These are phyloP conservation scores for Ceratobasidium sp. DNA, from an alignment of 1,284 basidiomycete species.

Conservation along the genomic window DNA sequence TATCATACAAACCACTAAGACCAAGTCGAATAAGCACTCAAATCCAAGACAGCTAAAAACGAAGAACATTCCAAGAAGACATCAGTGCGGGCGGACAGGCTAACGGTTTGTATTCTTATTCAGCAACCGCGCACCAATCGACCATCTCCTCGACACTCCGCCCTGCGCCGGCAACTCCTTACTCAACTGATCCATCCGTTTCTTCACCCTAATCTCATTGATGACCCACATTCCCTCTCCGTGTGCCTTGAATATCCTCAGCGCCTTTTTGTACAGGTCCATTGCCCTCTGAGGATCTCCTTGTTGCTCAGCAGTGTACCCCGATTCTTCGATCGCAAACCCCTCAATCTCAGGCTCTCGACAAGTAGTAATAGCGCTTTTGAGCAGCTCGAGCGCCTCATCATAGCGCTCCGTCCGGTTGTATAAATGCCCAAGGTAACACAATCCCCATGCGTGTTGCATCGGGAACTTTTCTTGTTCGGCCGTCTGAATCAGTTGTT, in stretches of 20 bases:
- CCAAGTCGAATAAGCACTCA: no score
- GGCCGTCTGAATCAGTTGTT: not conserved
- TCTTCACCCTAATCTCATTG: constrained; percentile 26
- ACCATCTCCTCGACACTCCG: constrained; percentile 1
- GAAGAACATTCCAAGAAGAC: no score
- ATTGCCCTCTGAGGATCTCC: constrained; percentile 11
- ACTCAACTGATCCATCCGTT: constrained; percentile 18
- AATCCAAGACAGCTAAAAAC: no score
- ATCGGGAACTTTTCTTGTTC: not conserved
- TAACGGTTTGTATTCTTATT: no score
- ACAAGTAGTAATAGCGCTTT: not conserved
- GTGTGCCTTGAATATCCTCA: constrained; percentile 9
- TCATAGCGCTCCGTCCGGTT: constrained; percentile 23
- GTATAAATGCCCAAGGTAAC: constrained; percentile 27
- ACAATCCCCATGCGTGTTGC: constrained; percentile 37
- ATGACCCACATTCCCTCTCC: constrained; percentile 31
- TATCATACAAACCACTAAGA: no score
- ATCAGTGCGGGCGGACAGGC: no score
- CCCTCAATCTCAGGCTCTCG: constrained; percentile 18
- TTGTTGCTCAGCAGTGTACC: constrained; percentile 26
- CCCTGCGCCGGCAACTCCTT: not conserved
- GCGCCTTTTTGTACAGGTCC: constrained; percentile 19
- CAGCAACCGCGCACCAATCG: not conserved
- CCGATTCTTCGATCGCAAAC: constrained; percentile 35
- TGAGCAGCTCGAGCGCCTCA: constrained; percentile 4